Percentiles rank a stretch among this genome's conserved stretches.
These are phyloP conservation scores for Beauveria sp. DNA, from an alignment of 2,329 filamentous ascomycete genomes.

Conservation along the genomic window DNA sequence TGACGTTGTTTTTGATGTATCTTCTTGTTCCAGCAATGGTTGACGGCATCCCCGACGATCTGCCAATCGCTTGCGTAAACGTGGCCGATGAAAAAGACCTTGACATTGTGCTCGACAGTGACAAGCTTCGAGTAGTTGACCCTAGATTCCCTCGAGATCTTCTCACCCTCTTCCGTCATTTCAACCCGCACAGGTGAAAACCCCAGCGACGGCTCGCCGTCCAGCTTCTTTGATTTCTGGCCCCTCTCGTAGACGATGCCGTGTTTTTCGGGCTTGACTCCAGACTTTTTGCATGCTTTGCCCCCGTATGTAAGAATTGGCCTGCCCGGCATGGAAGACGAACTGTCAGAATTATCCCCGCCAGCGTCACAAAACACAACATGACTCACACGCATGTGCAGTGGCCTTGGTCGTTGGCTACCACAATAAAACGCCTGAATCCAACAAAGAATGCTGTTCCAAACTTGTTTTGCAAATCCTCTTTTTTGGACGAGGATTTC, in stretches of 20 bases:
- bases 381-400: constrained; percentile 47
- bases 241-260: constrained; percentile 41
- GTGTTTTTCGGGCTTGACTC: constrained; percentile 44
- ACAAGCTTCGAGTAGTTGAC: constrained; percentile 51
- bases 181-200: constrained; percentile 38
- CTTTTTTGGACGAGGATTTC: constrained; percentile 21
- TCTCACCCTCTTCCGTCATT: constrained; percentile 36
- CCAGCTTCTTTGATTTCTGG: constrained; percentile 24
- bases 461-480: constrained; percentile 27
- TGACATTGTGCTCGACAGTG: constrained; percentile 50
- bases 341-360: background rate
- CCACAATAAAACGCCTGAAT: constrained; percentile 47
- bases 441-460: constrained; percentile 38
- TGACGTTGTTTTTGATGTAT: constrained; percentile 25
- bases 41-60: constrained; percentile 36
- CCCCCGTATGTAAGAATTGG: constrained; percentile 50
- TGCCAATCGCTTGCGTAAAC: constrained; percentile 33
- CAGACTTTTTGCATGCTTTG: constrained; percentile 44
- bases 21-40: constrained; percentile 42
- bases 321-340: constrained; percentile 24
- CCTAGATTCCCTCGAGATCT: constrained; percentile 41
- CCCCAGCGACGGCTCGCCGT: constrained; percentile 39
- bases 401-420: constrained; percentile 43
- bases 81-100: constrained; percentile 49
- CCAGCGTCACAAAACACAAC: background rate